Evolutionary conservation across 306 rosid genomes (phyloP).

Genomic region (Nissolia schottii): DNA sequence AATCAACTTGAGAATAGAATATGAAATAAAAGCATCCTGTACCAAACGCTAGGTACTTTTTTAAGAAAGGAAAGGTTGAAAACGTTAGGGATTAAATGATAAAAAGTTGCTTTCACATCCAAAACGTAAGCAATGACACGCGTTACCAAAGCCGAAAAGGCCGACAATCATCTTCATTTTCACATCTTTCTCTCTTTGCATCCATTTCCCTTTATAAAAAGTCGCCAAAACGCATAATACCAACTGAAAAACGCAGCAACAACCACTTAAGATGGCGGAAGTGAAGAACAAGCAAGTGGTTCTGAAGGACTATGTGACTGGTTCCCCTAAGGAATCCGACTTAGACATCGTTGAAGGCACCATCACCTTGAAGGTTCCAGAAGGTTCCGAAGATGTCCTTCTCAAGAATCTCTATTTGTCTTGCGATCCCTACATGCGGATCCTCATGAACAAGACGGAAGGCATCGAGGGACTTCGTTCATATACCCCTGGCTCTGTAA

Average conservation of each 20-base stretch:
- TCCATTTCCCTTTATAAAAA: too few species aligned
- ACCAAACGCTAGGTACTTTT: too few species aligned
- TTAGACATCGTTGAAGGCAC: not conserved
- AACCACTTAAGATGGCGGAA: constrained; percentile 14
- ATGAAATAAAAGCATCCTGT: too few species aligned
- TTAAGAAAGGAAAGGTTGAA: too few species aligned
- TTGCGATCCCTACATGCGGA: not conserved
- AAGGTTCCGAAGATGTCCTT: not conserved
- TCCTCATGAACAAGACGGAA: not conserved
- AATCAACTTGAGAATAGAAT: too few species aligned
- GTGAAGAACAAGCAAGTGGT: constrained; percentile 28
- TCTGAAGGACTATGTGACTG: constrained; percentile 8
- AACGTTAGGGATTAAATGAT: too few species aligned
- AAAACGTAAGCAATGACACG: too few species aligned
- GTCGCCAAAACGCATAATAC: too few species aligned
- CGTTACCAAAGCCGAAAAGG: too few species aligned
- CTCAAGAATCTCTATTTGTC: not conserved
- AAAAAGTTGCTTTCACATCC: too few species aligned
- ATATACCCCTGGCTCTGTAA: not conserved
- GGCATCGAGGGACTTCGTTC: not conserved
- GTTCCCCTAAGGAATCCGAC: not conserved
- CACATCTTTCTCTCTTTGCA: too few species aligned
- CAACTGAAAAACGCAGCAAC: not conserved
- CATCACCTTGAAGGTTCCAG: not conserved
- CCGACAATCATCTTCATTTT: too few species aligned